Evolutionary conservation across 306 rosid genomes (phyloP), one percentile per base, ranked within the genome.

Genomic region (Styphnolobium japonicum): DNA sequence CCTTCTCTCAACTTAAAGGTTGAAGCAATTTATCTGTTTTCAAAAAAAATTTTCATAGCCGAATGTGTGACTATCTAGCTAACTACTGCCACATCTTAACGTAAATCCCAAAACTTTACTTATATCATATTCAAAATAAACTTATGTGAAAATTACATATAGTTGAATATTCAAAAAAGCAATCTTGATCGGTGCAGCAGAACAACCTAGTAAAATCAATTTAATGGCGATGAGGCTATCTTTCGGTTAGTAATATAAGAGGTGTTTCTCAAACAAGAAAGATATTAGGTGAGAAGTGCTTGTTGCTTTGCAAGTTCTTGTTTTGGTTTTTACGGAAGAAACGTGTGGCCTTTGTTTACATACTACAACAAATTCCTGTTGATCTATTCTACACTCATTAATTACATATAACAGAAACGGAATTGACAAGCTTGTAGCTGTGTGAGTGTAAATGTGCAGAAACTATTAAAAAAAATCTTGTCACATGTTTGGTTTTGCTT

Each of bases 241-340:
- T 72, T 80, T 71, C 42, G 31, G 65, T 55, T 73, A 22, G 80
- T 76, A 60, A 65, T 46, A 5, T 55, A n/a, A n/a, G 34, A 52
- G 29, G 34, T 34, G 60, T 84, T 74, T 60, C 84, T 73, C 19
- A 80, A 83, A 49, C 60, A 86, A 82, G 85, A 69, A 84, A 88
- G 65, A 65, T 33, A 76, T 82, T 90, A 85, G 92, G 91, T 88
- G 76, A 72, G 51, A 48, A 42, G 88, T 81, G 62, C 39, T 67
- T 85, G 86, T 88, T 88, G 86, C 92, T 88, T 86, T 85, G 72
- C 36, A 83, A 23, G 53, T 45, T 58, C 60, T 82, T 83, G 82
- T 73, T 77, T 88, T 67, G 82, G 67, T 45, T 83, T 77, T 51
- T 64, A 85, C 83, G 89, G 81, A 83, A 86, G 76, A 67, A 55